These are phyloP conservation scores for Pholiota microspora DNA, from an alignment of 768 basidiomycete species.

Conservation along the genomic window DNA sequence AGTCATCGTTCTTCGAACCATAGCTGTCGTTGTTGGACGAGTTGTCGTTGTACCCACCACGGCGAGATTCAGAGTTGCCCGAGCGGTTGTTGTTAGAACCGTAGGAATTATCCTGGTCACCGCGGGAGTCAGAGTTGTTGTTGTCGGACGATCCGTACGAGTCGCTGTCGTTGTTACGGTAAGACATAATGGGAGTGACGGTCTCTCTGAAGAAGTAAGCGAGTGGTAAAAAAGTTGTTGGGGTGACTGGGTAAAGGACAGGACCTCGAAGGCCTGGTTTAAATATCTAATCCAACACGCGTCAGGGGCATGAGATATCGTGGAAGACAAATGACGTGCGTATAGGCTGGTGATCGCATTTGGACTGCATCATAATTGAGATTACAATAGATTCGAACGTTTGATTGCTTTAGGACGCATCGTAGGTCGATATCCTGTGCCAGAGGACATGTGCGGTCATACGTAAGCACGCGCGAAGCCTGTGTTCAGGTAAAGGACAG, in stretches of 20 bases:
- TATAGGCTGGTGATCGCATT: background rate
- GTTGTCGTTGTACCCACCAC: background rate
- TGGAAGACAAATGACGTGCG: constrained; percentile 2
- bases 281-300: constrained; percentile 2
- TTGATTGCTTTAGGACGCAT: background rate
- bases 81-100: constrained; percentile 6
- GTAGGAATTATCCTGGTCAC: too few species aligned
- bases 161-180: constrained; percentile 19
- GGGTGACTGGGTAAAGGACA: background rate
- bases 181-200: constrained; percentile 18
- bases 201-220: background rate
- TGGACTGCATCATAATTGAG: background rate
- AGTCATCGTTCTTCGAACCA: constrained; percentile 14
- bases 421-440: background rate
- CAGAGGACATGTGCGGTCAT: background rate
- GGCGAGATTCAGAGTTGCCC: too few species aligned
- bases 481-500: constrained; percentile 8
- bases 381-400: background rate
- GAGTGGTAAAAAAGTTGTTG: background rate
- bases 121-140: constrained; percentile 5
- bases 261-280: background rate
- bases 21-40: constrained; percentile 17
- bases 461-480: background rate
- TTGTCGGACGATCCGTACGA: constrained; percentile 13
- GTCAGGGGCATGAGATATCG: constrained; percentile 2